Base-by-base conservation (phyloP, 495 filamentous ascomycete species). In the Hypoxylon trugodes region DNA sequence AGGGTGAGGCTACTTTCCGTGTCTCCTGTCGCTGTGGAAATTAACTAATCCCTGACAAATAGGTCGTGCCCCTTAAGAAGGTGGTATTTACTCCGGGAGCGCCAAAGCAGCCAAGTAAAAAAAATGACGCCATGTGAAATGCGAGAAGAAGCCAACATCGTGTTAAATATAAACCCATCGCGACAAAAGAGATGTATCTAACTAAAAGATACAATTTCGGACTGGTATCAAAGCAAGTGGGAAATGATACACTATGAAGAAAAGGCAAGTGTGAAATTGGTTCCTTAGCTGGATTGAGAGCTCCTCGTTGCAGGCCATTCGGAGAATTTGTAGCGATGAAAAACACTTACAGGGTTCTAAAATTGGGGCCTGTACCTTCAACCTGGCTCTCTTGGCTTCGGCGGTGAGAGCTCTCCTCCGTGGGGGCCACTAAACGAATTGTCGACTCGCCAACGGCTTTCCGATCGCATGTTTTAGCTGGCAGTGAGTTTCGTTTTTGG, bases 271-370 rank as follows among this genome's bases (percentile, higher is more conserved):
- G 15, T 18, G 18, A 21, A 22, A 43, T 24, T 51, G 63, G 57
- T 42, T 51, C 36, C 21, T 22, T 16, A 54, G 58, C 53, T 56
- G 46, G 53, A 18, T 33, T 32, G 33, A 37, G 41, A 21, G 59
- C 48, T 58, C 51, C 49, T 24, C 35, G 13, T 26, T 16, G 19
- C 32, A 15, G 38, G 33, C 50, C 37, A 37, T 59, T 68, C 65
- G 53, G 59, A 36, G 49, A 58, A 58, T 52, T 69, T 50, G 33
- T 21, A 58, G 25, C 28, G 28, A 59, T 21, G 26, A 38, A 48
- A 45, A 22, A 35, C 33, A 70, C 68, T 68, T 58, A 70, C 68
- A 61, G 41, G 40, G 60, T 45, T 56, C 56, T 70, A 52, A 58
- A 54, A 55, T 61, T 58, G 64, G 64, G 32, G 56, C 53, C 41